Evolutionary conservation across 108 stramenopile species (phyloP).

Genomic region (Poteriospumella lacustris): DNA sequence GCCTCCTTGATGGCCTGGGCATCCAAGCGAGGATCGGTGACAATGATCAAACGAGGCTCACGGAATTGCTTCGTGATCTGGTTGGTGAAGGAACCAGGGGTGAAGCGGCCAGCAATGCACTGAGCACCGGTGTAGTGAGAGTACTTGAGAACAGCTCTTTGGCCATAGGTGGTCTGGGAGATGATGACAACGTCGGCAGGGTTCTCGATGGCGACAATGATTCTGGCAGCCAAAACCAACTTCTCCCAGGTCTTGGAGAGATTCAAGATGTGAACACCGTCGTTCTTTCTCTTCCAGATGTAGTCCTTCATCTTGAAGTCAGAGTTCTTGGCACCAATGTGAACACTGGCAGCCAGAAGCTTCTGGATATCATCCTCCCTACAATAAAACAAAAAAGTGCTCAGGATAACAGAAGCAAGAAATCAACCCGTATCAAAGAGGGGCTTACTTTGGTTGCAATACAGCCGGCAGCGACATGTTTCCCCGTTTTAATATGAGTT

Average conservation of each 20-base stretch:
- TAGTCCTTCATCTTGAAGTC: slow-evolving; percentile 93
- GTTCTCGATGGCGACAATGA: slow-evolving; percentile 99
- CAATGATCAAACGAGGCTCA: slow-evolving; percentile 95
- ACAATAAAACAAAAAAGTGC: not conserved
- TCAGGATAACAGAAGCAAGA: not conserved
- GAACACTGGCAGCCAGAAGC: slow-evolving; percentile 97
- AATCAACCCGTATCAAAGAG: not conserved
- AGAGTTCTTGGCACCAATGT: slow-evolving; percentile 96
- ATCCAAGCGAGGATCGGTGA: slow-evolving; percentile 98
- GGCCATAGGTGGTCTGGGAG: slow-evolving; percentile 98
- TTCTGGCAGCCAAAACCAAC: slow-evolving; percentile 96
- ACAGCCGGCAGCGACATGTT: slow-evolving; percentile 16
- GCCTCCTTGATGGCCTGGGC: slow-evolving; percentile 87
- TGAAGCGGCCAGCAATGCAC: slow-evolving; percentile 97
- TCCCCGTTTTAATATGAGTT: not conserved
- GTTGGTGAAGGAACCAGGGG: slow-evolving; percentile 99
- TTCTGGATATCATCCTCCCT: slow-evolving; percentile 99
- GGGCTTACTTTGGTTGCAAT: not conserved
- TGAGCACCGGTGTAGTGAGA: slow-evolving; percentile 97
- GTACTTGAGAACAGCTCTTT: slow-evolving; percentile 99
- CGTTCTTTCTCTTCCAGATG: slow-evolving; percentile 74
- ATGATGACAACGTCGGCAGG: slow-evolving; percentile 97
- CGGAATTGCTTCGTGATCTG: slow-evolving; percentile 99
- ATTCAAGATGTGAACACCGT: slow-evolving; percentile 96
- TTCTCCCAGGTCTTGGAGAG: slow-evolving; percentile 99